A percentile compares a stretch with the other conserved stretches of the same genome.
phyloP scores from a whole-genome alignment of 768 basidiomycete species.

The Paxillus involutus region DNA sequence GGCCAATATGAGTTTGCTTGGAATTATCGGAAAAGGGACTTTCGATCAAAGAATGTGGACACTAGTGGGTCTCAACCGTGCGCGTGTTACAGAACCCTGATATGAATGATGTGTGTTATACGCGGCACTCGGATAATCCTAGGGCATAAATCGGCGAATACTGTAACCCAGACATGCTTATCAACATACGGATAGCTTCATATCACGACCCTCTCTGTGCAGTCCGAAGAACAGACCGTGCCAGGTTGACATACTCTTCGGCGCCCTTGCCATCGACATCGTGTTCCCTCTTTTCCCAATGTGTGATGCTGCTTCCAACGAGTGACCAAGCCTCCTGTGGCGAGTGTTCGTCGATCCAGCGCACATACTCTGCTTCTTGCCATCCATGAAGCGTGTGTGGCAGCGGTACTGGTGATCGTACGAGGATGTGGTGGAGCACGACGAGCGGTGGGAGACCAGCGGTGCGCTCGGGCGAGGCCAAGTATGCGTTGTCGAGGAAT shows the following conservation, averaged over 20 bases:
- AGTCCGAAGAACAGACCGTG: constrained; percentile 61
- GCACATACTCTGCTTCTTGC: constrained; percentile 95
- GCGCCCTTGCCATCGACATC: constrained; percentile 51
- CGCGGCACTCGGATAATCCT: too few species aligned
- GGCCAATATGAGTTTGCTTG: too few species aligned
- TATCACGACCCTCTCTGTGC: constrained; percentile 22
- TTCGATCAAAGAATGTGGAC: too few species aligned
- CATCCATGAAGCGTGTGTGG: constrained; percentile 91
- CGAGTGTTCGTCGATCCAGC: constrained; percentile 92
- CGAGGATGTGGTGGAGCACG: constrained; percentile 89
- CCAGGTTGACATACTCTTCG: constrained; percentile 64
- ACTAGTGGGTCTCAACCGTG: too few species aligned
- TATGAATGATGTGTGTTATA: too few species aligned
- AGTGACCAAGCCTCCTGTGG: constrained; percentile 79
- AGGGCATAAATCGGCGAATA: too few species aligned
- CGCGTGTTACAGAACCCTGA: too few species aligned
- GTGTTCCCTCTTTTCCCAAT: constrained; percentile 75
- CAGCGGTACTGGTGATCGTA: constrained; percentile 81
- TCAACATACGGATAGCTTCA: background rate
- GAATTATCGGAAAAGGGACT: too few species aligned
- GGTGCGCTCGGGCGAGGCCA: constrained; percentile 68
- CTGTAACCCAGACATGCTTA: too few species aligned
- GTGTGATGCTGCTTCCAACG: constrained; percentile 72
- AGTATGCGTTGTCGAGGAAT: constrained; percentile 77
- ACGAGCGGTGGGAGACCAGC: constrained; percentile 81